Conservation (phyloP, 2,329 filamentous ascomycete genomes). For the Fusarium beomiforme region DNA sequence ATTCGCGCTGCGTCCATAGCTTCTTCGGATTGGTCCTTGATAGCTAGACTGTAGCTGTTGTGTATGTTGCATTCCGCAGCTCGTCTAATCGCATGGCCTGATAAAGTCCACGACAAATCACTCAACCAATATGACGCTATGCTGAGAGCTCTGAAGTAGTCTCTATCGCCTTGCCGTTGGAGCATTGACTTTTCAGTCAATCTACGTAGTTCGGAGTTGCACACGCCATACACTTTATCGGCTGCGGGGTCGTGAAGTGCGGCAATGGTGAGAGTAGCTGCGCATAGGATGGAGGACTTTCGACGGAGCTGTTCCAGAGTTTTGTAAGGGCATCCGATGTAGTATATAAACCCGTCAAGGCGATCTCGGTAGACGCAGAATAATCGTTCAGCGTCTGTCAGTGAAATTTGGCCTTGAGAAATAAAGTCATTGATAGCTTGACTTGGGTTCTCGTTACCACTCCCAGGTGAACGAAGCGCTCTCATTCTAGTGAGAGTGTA, state of each 20-base stretch:
- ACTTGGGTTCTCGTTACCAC: constrained; percentile 23
- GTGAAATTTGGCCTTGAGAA: constrained; percentile 52
- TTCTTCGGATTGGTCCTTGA: constrained; percentile 52
- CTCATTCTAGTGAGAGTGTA: constrained; percentile 51
- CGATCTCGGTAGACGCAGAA: constrained; percentile 61
- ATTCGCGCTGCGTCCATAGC: constrained; percentile 64
- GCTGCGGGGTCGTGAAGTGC: constrained; percentile 66
- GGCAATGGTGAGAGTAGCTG: constrained; percentile 65
- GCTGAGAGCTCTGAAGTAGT: constrained; percentile 68
- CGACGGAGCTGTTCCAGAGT: constrained; percentile 62
- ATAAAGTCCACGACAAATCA: constrained; percentile 70
- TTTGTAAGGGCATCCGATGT: constrained; percentile 60
- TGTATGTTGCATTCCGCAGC: constrained; percentile 60
- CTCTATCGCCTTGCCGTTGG: constrained; percentile 50
- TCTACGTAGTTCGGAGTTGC: constrained; percentile 62
- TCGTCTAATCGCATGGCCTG: constrained; percentile 61
- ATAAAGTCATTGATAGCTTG: constrained; percentile 48
- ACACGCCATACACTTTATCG: constrained; percentile 58
- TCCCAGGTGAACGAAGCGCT: constrained; percentile 49
- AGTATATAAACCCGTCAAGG: constrained; percentile 63
- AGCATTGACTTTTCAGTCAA: constrained; percentile 59
- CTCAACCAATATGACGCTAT: constrained; percentile 69
- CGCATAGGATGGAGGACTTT: constrained; percentile 64
- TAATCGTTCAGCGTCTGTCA: constrained; percentile 60
- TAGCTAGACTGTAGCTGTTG: constrained; percentile 52